Conservation (phyloP, 2,329 filamentous ascomycete genomes). For the Botrytis squamosa region DNA sequence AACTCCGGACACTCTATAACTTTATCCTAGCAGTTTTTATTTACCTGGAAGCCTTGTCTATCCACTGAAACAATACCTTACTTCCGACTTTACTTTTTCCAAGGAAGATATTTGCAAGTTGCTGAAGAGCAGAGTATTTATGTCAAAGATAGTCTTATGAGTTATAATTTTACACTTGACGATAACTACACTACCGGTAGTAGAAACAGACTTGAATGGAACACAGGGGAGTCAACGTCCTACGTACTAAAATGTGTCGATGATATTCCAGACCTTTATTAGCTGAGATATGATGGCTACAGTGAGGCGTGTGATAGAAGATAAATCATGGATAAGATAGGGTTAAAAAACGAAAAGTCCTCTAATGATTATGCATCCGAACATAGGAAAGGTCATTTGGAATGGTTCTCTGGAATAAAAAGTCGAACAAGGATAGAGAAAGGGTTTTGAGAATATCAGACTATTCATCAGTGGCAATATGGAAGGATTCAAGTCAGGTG, state of each 20-base stretch:
- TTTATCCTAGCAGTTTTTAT: slow-evolving; percentile 59
- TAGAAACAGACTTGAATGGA: neutral
- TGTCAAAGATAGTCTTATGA: neutral
- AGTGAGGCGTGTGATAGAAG: slow-evolving; percentile 37
- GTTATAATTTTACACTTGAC: neutral
- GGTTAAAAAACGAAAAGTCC: neutral
- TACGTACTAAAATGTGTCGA: slow-evolving; percentile 47
- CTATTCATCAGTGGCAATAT: neutral
- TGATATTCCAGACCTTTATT: slow-evolving; percentile 43
- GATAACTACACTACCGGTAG: neutral
- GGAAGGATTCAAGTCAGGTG: neutral
- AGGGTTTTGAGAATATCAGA: neutral
- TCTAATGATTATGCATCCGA: neutral
- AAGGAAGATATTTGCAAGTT: neutral
- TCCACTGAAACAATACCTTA: slow-evolving; percentile 31
- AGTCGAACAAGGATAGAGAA: neutral
- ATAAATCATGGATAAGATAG: neutral
- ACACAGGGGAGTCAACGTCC: slow-evolving; percentile 35
- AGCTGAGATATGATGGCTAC: slow-evolving; percentile 38
- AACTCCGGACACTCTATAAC: slow-evolving; percentile 53
- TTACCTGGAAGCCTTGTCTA: slow-evolving; percentile 39
- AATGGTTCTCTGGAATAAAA: neutral
- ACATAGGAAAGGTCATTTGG: neutral
- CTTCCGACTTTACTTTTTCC: slow-evolving; percentile 40
- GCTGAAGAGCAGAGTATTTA: neutral